Percentiles rank a stretch among this genome's conserved stretches.
phyloP scores from a whole-genome alignment of 768 basidiomycete genomes.

The Trametes cinnabarina region DNA sequence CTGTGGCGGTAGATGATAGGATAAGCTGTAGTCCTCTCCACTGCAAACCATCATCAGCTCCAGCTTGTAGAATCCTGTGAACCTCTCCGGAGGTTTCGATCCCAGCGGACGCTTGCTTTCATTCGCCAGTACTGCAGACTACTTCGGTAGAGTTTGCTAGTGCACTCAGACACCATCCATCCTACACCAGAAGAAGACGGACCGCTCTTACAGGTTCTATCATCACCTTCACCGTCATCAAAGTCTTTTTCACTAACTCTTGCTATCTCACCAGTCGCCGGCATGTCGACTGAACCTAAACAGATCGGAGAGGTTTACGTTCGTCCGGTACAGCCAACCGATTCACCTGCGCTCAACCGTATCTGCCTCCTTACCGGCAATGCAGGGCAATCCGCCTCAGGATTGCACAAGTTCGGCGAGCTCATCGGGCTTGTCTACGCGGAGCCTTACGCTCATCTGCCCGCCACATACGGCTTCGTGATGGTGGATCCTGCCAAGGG shows the following conservation, averaged over 20 bases:
- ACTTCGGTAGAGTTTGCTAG: no score
- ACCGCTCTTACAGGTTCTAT: no score
- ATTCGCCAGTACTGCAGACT: no score
- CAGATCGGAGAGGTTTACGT: slow-evolving; percentile 36
- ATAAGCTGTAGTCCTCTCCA: not conserved
- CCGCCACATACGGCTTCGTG: slow-evolving; percentile 71
- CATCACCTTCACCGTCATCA: no score
- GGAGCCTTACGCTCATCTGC: slow-evolving; percentile 69
- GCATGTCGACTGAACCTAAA: not conserved
- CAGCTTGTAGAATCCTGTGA: no score
- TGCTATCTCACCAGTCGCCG: not conserved
- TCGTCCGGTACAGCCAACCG: slow-evolving; percentile 53
- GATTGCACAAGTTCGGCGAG: slow-evolving; percentile 57
- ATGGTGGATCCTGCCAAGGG: slow-evolving; percentile 41
- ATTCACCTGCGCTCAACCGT: slow-evolving; percentile 56
- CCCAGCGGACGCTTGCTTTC: no score
- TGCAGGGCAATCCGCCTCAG: slow-evolving; percentile 65
- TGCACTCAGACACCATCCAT: no score
- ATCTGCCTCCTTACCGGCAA: slow-evolving; percentile 77
- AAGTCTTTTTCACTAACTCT: no score
- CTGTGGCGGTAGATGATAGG: not conserved
- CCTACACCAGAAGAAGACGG: no score
- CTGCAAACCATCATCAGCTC: not conserved
- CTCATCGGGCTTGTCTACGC: slow-evolving; percentile 73
- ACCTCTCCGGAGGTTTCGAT: no score